Evolutionary conservation across 2,329 filamentous ascomycete species (phyloP), one percentile per base, ranked within the genome.

Genomic region (Sarocladiaceae sp.): DNA sequence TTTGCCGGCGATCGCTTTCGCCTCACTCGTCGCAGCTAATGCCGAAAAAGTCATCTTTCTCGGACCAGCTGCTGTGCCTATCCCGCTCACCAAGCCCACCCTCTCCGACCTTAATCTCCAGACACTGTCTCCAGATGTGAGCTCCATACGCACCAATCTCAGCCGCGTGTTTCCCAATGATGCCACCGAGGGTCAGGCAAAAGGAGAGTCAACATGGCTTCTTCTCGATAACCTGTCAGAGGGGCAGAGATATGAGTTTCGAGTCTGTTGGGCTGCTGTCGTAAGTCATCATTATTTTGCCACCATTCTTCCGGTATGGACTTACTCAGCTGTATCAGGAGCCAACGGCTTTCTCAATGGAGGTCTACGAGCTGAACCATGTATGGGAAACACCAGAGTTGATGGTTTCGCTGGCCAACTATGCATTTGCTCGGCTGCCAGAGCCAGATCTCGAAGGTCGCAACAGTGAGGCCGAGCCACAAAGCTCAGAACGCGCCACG

Each of bases 21-120:
- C 25, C 26, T 56, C 46, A 26, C 51, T 56, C 12, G 60, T 52
- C 29, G 29, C 58, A 20, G 90, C 87, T 66, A 97, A 99, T 67
- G 87, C 88, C 52, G 94, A 97, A 67, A 99, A 99, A 71, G 77
- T 82, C 60, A 90, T 97, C 62, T 97, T 99, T 72, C 74, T 87
- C 31, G 90, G 82, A 20, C 91, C 92, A 11, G 64, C 72, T 28
- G 68, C 75, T 28, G 67, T 82, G 61, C 67, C 75, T 52, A 69
- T 88, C 42, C 80, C 86, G 17, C 54, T 58, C 10, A 56, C 60
- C 15, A 54, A 57, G n/a, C 62, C 65, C 13, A 56, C 64, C 0
- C 58, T 69, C 74, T 59, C 80, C 79, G 53, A 78, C 71, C 74
- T 92, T 33, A 76, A 78, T 46, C 76, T 95, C 52, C 74, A 81